Evolutionary conservation across 495 filamentous ascomycete genomes (phyloP).

Genomic region (Melanomma pulvis-pyrius): DNA sequence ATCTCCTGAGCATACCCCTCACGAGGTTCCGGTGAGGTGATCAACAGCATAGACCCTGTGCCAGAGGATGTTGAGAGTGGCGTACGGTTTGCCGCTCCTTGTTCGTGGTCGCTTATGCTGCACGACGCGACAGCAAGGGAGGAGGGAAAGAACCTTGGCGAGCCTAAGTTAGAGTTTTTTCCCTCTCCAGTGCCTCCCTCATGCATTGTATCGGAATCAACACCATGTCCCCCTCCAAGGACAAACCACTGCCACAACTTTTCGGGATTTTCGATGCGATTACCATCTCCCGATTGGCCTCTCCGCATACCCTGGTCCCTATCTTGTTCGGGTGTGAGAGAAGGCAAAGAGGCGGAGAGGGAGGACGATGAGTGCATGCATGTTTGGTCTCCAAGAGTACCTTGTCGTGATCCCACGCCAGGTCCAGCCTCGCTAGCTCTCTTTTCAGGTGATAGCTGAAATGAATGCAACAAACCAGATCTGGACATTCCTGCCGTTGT

Average conservation of each 20-base stretch:
- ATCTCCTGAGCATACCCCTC: background rate
- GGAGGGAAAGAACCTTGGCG: slow-evolving; percentile 4
- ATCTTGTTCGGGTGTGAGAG: background rate
- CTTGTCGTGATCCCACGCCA: slow-evolving; percentile 13
- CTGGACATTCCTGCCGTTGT: slow-evolving; percentile 2
- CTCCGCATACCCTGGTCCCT: background rate
- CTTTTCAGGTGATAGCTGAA: background rate
- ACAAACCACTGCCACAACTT: slow-evolving; percentile 30
- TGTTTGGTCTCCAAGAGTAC: slow-evolving; percentile 23
- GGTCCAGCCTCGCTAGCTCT: background rate
- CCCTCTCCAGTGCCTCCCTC: background rate
- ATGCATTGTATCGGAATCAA: background rate
- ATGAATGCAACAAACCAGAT: slow-evolving; percentile 1
- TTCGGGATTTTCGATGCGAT: background rate
- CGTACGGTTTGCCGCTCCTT: slow-evolving; percentile 8
- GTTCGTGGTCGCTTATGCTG: slow-evolving; percentile 9
- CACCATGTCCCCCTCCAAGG: slow-evolving; percentile 4
- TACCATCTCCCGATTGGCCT: background rate
- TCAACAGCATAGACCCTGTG: background rate
- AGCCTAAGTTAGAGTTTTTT: background rate
- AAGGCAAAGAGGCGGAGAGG: slow-evolving; percentile 27
- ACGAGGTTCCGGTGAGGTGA: slow-evolving; percentile 4
- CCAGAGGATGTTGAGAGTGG: slow-evolving; percentile 15
- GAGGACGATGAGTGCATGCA: slow-evolving; percentile 10
- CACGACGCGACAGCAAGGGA: slow-evolving; percentile 5